phyloP scores from a whole-genome alignment of 2,329 filamentous ascomycete genomes.

The Lasiodiplodia citricola region DNA sequence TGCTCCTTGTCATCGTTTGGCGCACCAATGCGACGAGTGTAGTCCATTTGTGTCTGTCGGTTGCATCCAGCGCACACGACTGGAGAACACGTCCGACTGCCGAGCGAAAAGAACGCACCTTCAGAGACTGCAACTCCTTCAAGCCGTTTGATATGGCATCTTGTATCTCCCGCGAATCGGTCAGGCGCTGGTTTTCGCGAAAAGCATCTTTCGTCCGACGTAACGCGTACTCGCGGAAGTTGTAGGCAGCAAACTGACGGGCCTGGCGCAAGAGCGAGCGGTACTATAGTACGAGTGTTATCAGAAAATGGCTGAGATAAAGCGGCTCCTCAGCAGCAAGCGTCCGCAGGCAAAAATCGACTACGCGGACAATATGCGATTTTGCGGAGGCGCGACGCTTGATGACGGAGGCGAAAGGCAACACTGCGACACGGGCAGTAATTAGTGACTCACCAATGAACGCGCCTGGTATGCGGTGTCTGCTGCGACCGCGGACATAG shows the following conservation, averaged over 20 bases:
- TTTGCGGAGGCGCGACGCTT: not conserved
- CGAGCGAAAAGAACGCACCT: slow-evolving; percentile 63
- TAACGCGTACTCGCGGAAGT: slow-evolving; percentile 96
- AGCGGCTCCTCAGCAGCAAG: not conserved
- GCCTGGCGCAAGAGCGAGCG: slow-evolving; percentile 88
- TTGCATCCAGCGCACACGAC: not conserved
- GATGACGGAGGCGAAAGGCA: slow-evolving; percentile 11
- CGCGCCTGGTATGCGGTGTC: slow-evolving; percentile 47
- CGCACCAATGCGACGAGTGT: not conserved
- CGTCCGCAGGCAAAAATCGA: not conserved
- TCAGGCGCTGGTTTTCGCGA: slow-evolving; percentile 74
- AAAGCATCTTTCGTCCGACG: slow-evolving; percentile 91
- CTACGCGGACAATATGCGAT: not conserved
- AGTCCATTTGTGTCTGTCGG: not conserved
- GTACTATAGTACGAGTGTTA: slow-evolving; percentile 64
- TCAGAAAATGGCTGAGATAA: not conserved
- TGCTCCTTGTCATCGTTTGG: not conserved
- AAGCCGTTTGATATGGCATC: slow-evolving; percentile 88
- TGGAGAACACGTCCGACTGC: no score
- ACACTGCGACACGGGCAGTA: slow-evolving; percentile 1
- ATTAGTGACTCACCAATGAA: slow-evolving; percentile 43
- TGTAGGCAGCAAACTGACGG: slow-evolving; percentile 88
- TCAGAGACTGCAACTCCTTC: slow-evolving; percentile 85
- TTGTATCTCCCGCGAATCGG: slow-evolving; percentile 78
- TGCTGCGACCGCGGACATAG: slow-evolving; percentile 37